Evolutionary conservation across 257 asterid species (phyloP).

Genomic region (Pogostemon cablin): DNA sequence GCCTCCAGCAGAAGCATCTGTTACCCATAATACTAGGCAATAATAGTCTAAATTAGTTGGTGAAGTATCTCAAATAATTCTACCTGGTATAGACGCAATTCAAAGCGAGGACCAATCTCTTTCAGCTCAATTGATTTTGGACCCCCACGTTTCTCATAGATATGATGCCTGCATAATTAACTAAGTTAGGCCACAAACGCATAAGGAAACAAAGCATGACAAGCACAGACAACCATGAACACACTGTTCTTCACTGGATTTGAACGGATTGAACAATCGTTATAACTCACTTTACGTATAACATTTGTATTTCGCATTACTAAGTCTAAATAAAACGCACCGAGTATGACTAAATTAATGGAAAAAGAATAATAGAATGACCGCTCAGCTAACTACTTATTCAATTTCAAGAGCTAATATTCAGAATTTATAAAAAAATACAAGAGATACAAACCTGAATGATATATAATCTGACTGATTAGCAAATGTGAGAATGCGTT

Average conservation of each 20-base stretch:
- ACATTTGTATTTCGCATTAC: neutral
- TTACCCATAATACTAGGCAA: no score
- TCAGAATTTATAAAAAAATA: no score
- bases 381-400: neutral
- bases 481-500: slow-evolving; percentile 82
- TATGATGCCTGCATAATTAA: slow-evolving; percentile 73
- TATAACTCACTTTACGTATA: neutral
- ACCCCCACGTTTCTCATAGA: slow-evolving; percentile 82
- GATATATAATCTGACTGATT: slow-evolving; percentile 78
- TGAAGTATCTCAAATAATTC: slow-evolving; percentile 1
- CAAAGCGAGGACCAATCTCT: slow-evolving; percentile 97
- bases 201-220: neutral
- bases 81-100: slow-evolving; percentile 85
- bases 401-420: neutral
- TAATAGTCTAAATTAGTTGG: neutral
- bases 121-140: slow-evolving; percentile 86
- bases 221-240: neutral
- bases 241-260: neutral
- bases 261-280: neutral
- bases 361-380: neutral
- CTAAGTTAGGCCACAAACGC: slow-evolving; percentile 16
- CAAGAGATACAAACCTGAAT: slow-evolving; percentile 64
- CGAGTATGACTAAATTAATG: neutral
- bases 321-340: neutral
- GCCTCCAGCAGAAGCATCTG: no score